phyloP scores from a whole-genome alignment of 1,139 yeast genomes.

The Blastobotrys indianensis region DNA sequence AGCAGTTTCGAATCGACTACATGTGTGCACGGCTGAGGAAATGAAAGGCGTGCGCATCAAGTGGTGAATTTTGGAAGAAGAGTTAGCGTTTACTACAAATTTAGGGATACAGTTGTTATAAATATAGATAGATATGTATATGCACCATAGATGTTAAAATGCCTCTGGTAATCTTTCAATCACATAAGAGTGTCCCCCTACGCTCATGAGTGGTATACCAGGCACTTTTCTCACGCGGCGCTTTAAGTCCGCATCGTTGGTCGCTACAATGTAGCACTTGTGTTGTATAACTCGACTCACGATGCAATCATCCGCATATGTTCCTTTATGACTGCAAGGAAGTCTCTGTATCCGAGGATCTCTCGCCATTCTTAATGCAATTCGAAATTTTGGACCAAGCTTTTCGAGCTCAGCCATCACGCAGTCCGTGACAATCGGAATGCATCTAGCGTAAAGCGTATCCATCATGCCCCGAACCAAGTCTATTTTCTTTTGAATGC shows the following conservation, averaged over 20 bases:
- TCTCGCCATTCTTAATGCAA: slow-evolving; percentile 84
- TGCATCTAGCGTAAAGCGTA: slow-evolving; percentile 86
- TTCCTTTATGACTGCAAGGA: slow-evolving; percentile 88
- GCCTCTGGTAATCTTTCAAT: slow-evolving; percentile 94
- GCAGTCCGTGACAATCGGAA: slow-evolving; percentile 93
- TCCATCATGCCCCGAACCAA: slow-evolving; percentile 95
- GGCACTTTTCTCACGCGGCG: slow-evolving; percentile 93
- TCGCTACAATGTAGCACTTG: slow-evolving; percentile 94
- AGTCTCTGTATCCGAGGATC: slow-evolving; percentile 88
- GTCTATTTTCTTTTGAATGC: slow-evolving; percentile 92
- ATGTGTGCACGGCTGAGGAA: background rate
- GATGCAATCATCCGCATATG: slow-evolving; percentile 96
- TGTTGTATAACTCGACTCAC: slow-evolving; percentile 92
- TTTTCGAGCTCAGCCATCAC: slow-evolving; percentile 97
- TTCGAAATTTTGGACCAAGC: slow-evolving; percentile 88
- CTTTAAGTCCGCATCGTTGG: slow-evolving; percentile 96
- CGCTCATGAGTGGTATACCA: slow-evolving; percentile 95
- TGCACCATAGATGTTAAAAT: slow-evolving; percentile 53
- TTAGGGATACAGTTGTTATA: background rate
- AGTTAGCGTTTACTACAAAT: background rate
- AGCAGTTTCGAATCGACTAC: no score
- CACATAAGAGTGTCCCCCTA: slow-evolving; percentile 86
- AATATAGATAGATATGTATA: background rate
- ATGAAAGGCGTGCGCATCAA: background rate
- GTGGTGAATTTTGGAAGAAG: background rate